Base-by-base conservation (phyloP, 768 basidiomycete species). In the Boletus sp. region DNA sequence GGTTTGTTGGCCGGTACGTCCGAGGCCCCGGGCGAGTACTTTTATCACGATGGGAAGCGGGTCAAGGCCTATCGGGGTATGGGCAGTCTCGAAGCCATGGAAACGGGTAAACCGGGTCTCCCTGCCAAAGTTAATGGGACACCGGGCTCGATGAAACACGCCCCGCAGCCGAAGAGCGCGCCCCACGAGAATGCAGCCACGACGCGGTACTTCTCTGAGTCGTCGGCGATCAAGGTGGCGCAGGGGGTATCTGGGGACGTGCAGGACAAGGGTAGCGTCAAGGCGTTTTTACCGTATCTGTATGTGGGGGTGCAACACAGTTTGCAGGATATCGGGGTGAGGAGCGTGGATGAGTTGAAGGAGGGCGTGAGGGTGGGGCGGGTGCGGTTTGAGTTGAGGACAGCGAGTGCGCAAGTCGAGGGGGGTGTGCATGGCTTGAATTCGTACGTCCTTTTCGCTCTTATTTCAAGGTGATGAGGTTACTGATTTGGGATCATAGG, bases 41-140 rank as follows among this genome's bases (percentile, higher is more conserved):
- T 97, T 72, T 99, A 96, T 75, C 95, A 98, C 67, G 95, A 98
- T 59, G 97, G 97, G 58, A 97, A 97, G 78, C 88, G 97, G 45
- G 93, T 98, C 69, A 99, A 99, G 81, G 86, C 95, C 33, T 99
- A 98, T 75, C 87, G 97, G 53, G 97, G 97, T 5, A 99, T 99
- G 97, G 96, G 97, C 19, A 90, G 88, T 66, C 78, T 98, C 65
- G 92, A 95, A 73, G 91, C 93, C 4, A 95, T 93, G 91, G 89
- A 90, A 51, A 84, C 89, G 61, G 85, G 87, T 35, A 85, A 83
- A 58, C 69, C 80, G 3, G 67, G 64, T 1, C 7, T 47, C 2
- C 56, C 34, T 19, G 53, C 52, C 14, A 64, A 62, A 47, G 68
- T 61, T 25, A 63, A 60, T 39, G 60, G 67, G n/a, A 60, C 34